These are phyloP conservation scores for Papilionanthe hybrid DNA, from an alignment of 116 monocot genomes.

Conservation along the genomic window DNA sequence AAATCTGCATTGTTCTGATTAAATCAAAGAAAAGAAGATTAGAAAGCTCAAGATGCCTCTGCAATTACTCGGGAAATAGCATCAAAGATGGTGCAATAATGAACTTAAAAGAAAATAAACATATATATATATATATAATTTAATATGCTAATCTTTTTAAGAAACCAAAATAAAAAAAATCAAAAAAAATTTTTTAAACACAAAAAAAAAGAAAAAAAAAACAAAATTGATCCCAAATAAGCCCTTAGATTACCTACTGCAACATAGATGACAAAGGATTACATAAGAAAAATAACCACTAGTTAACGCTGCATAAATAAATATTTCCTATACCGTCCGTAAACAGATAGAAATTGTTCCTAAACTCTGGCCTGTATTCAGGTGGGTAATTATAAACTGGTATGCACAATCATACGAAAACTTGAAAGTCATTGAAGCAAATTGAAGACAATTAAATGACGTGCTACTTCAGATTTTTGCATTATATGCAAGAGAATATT, in stretches of 20 bases:
- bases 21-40: slow-evolving; percentile 4
- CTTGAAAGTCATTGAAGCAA: background rate
- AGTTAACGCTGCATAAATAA: background rate
- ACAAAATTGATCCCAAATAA: no score
- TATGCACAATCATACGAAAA: background rate
- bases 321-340: background rate
- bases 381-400: background rate
- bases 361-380: background rate
- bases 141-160: no score
- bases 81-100: background rate
- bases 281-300: background rate
- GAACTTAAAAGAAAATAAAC: no score
- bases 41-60: background rate
- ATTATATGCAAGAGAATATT: background rate
- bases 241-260: background rate
- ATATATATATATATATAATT: no score
- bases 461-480: background rate
- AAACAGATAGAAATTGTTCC: background rate
- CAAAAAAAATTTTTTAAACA: no score
- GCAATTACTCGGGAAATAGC: background rate
- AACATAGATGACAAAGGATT: background rate
- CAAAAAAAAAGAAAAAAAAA: no score
- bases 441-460: background rate
- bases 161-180: no score
- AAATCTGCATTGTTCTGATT: slow-evolving; percentile 84